Conservation (phyloP, 306 rosid species). For the Medicago lupulina region DNA sequence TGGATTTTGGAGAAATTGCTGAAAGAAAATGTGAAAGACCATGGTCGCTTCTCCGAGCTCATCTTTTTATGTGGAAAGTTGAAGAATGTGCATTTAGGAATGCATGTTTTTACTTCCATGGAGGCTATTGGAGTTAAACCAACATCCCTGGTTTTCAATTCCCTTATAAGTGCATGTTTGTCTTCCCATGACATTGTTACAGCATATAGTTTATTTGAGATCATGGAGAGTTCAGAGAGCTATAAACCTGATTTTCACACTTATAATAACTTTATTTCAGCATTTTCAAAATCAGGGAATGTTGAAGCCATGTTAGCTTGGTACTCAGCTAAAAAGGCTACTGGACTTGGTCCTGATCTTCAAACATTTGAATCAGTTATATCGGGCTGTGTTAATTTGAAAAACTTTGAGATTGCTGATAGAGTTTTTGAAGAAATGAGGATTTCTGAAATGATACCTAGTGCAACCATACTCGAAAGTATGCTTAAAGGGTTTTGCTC, state of each 20-base stretch:
- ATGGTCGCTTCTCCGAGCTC: constrained; percentile 53
- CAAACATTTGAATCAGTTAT: constrained; percentile 59
- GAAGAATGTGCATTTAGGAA: constrained; percentile 56
- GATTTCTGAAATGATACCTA: constrained; percentile 54
- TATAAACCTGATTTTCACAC: constrained; percentile 61
- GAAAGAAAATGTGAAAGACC: constrained; percentile 53
- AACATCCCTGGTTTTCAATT: constrained; percentile 57
- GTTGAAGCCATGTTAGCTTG: constrained; percentile 65
- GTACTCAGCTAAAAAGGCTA: constrained; percentile 59
- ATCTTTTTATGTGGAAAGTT: constrained; percentile 61
- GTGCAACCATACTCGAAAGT: constrained; percentile 50
- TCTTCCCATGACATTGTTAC: constrained; percentile 55
- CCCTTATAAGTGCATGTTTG: constrained; percentile 66
- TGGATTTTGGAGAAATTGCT: constrained; percentile 75
- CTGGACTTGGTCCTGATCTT: constrained; percentile 53
- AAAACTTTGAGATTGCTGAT: constrained; percentile 51
- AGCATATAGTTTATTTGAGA: constrained; percentile 69
- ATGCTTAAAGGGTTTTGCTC: constrained; percentile 63
- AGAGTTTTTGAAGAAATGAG: constrained; percentile 57
- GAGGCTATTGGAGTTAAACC: constrained; percentile 69
- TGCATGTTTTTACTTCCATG: constrained; percentile 64
- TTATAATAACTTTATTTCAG: constrained; percentile 54
- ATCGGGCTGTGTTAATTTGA: constrained; percentile 55
- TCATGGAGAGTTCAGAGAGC: constrained; percentile 65
- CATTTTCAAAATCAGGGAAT: constrained; percentile 57